A percentile compares a stretch with the other conserved stretches of the same genome.
Conservation (phyloP, 768 basidiomycete genomes). For the Auriscalpium vulgare region DNA sequence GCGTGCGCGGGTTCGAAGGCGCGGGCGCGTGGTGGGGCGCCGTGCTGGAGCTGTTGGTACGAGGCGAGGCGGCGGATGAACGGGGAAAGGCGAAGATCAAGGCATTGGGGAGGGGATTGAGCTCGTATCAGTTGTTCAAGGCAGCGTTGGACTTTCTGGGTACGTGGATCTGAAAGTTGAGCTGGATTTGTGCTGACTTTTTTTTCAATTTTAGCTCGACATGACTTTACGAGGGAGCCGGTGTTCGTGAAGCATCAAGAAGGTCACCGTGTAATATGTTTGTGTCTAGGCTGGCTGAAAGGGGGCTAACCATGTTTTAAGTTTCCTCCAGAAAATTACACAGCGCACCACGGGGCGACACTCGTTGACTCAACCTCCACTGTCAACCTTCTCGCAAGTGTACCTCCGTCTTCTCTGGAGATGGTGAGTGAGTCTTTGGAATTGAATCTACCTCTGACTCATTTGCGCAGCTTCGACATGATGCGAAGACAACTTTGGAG, state of each 20-base stretch:
- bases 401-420: slow-evolving; percentile 72
- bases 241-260: slow-evolving; percentile 51
- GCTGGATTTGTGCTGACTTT: too few relatives aligned
- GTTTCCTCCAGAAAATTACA: slow-evolving; percentile 56
- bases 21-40: slow-evolving; percentile 63
- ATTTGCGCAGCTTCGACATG: slow-evolving; percentile 54
- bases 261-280: slow-evolving; percentile 40
- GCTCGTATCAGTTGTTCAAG: slow-evolving; percentile 85
- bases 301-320: slow-evolving; percentile 21
- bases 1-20: slow-evolving; percentile 63
- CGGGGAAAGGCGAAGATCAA: slow-evolving; percentile 30
- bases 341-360: slow-evolving; percentile 40
- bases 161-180: slow-evolving; percentile 27
- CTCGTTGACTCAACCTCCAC: slow-evolving; percentile 76
- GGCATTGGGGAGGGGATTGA: slow-evolving; percentile 71
- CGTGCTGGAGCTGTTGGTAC: slow-evolving; percentile 50
- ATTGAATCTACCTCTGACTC: neutral
- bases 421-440: slow-evolving; percentile 40
- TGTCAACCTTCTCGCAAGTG: slow-evolving; percentile 68
- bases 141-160: slow-evolving; percentile 80
- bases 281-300: neutral
- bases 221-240: slow-evolving; percentile 50
- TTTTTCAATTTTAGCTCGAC: slow-evolving; percentile 52
- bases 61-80: slow-evolving; percentile 52
- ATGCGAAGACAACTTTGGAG: slow-evolving; percentile 69